Percentiles rank a stretch among this genome's conserved stretches.
These are phyloP conservation scores for Arthrinium phaeospermum DNA, from an alignment of 2,329 filamentous ascomycete species.

Conservation along the genomic window DNA sequence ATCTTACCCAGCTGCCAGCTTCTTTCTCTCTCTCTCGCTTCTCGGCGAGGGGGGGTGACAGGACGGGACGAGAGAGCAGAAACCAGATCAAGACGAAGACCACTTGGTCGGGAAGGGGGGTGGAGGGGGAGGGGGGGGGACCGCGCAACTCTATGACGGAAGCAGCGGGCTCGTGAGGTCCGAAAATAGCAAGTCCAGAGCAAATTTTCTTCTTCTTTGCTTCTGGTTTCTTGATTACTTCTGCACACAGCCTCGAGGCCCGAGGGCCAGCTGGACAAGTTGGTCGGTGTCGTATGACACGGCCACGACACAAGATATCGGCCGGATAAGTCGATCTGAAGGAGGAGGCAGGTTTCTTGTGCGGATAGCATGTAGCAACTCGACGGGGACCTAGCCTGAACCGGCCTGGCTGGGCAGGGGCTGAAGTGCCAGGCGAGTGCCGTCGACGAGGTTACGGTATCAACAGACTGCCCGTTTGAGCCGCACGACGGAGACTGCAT, in stretches of 20 bases:
- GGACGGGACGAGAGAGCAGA: background rate
- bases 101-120: background rate
- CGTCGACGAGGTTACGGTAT: constrained; percentile 12
- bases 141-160: constrained; percentile 28
- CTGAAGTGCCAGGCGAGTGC: background rate
- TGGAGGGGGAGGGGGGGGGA: too few relatives aligned
- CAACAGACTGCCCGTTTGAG: constrained; percentile 7
- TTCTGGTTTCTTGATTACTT: background rate
- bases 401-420: constrained; percentile 29
- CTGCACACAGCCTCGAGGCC: constrained; percentile 10
- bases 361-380: constrained; percentile 31
- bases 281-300: constrained; percentile 35
- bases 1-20: constrained; percentile 5
- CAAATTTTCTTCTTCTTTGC: background rate
- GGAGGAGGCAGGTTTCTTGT: constrained; percentile 34
- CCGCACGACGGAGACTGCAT: constrained; percentile 2
- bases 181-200: constrained; percentile 8
- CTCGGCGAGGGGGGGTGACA: background rate
- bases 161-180: constrained; percentile 4
- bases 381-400: constrained; percentile 29
- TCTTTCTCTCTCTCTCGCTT: background rate
- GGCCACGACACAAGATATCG: constrained; percentile 34
- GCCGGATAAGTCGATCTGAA: constrained; percentile 42
- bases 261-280: background rate
- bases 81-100: background rate